These are phyloP conservation scores for Meyerozyma carpophila DNA, from an alignment of 1,139 yeast species.

Conservation along the genomic window DNA sequence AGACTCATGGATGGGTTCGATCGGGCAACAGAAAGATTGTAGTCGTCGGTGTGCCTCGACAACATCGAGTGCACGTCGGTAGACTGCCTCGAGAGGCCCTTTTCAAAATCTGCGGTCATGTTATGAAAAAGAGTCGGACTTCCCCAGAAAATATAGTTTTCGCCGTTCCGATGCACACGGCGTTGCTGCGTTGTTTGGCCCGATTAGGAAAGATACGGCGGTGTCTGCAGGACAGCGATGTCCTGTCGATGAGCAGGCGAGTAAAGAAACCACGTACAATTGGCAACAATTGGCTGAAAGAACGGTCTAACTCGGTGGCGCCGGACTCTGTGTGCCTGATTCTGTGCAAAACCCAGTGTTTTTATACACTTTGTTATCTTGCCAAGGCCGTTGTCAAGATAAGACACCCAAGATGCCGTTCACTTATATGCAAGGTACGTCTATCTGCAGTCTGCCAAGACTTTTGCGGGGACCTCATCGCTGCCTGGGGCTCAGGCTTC, in stretches of 20 bases:
- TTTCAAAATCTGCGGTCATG: background rate
- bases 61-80: constrained; percentile 25
- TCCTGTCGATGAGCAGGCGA: background rate
- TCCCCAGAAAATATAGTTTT: background rate
- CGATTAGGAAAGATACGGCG: background rate
- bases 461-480: background rate
- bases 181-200: background rate
- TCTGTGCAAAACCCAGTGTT: background rate
- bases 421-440: background rate
- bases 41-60: constrained; percentile 46
- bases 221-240: background rate
- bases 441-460: background rate
- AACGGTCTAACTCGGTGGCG: too few relatives aligned
- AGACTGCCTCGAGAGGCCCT: background rate
- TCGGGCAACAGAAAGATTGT: constrained; percentile 41
- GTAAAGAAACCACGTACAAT: background rate
- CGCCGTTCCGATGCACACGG: background rate
- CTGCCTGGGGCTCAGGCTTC: background rate
- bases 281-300: background rate
- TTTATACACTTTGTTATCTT: background rate
- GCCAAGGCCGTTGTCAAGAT: background rate
- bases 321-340: background rate
- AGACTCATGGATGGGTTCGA: constrained; percentile 36
- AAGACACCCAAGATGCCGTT: background rate
- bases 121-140: background rate